Evolutionary conservation across 805 yeast genomes (phyloP).

Genomic region (Pichia cephalocereana): DNA sequence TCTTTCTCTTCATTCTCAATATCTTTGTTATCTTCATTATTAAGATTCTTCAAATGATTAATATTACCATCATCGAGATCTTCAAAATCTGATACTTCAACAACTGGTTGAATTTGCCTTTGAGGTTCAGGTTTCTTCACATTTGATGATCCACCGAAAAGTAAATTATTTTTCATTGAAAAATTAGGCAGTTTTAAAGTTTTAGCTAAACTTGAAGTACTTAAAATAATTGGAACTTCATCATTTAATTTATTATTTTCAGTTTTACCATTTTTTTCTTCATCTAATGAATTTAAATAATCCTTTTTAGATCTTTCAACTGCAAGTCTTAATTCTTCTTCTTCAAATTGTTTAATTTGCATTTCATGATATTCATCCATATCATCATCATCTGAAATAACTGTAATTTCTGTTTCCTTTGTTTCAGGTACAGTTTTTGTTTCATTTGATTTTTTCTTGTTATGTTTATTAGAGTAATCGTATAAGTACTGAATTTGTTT

Average conservation of each 20-base stretch:
- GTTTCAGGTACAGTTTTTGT: too few species aligned
- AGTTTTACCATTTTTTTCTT: conserved; percentile 9
- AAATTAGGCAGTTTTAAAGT: conserved; percentile 10
- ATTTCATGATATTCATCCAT: conserved; percentile 9
- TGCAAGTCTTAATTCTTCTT: conserved; percentile 32
- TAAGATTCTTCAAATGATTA: too few species aligned
- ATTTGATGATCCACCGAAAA: conserved; percentile 1
- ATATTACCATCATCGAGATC: background rate
- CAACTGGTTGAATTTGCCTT: background rate
- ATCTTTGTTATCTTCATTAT: background rate
- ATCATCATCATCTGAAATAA: conserved; percentile 8
- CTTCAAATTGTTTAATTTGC: conserved; percentile 15
- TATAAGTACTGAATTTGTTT: conserved; percentile 25
- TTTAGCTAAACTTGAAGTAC: conserved; percentile 14
- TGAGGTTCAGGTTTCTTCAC: conserved; percentile 1
- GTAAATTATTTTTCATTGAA: conserved; percentile 11
- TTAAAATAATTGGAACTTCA: conserved; percentile 15
- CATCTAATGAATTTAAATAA: conserved; percentile 22
- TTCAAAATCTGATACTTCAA: background rate
- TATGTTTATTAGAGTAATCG: conserved; percentile 23
- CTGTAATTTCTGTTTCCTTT: conserved; percentile 11
- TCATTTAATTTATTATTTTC: conserved; percentile 1
- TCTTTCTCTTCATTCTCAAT: background rate
- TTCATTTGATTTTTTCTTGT: conserved; percentile 6
- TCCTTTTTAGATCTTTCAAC: conserved; percentile 40